Evolutionary conservation across 306 rosid genomes (phyloP), one percentile per base, ranked within the genome.

Genomic region (Trichosanthes cucumerina): DNA sequence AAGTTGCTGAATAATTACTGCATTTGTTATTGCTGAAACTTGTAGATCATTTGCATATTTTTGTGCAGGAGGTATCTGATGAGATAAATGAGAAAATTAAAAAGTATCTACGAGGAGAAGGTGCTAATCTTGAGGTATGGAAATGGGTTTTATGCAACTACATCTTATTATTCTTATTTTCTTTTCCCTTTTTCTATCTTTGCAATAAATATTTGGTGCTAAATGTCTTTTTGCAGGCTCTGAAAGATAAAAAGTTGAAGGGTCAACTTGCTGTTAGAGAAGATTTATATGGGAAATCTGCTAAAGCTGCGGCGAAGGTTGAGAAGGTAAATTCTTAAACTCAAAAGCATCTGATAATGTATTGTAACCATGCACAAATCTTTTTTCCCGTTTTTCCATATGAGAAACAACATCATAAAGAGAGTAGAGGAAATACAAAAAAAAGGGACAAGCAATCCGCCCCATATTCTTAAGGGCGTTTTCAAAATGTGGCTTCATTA

Each of bases 41-140:
- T 69, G 47, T n/a, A n/a, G 39, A 54, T 12, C 53, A 41, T 43
- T 69, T 47, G 50, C 19, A 21, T 69, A 10, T 19, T 69, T 12
- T 23, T 47, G 34, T 65, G 83, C 92, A 89, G 92, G 90, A 89
- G 63, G 72, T 85, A 12, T 15, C 82, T 47, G 83, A 88, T 78
- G 98, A 92, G 79, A 62, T 88, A 59, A 93, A 90, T 43, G 43
- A 41, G 79, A 92, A 59, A 75, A 75, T 81, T 18, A 83, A 90
- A 81, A 95, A 95, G 90, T 95, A 87, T 85, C 89, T 86, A 18
- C 90, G 99, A 83, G 99, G 99, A 44, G 89, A 82, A 73, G 88
- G 82, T 77, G 84, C 88, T 21, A 81, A 89, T 84, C 82, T 94
- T 78, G 90, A 87, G 95, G 98, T 90, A 90, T 34, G 18, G 50